phyloP scores from a whole-genome alignment of 495 filamentous ascomycete genomes.

The Clohesyomyces aquaticus region DNA sequence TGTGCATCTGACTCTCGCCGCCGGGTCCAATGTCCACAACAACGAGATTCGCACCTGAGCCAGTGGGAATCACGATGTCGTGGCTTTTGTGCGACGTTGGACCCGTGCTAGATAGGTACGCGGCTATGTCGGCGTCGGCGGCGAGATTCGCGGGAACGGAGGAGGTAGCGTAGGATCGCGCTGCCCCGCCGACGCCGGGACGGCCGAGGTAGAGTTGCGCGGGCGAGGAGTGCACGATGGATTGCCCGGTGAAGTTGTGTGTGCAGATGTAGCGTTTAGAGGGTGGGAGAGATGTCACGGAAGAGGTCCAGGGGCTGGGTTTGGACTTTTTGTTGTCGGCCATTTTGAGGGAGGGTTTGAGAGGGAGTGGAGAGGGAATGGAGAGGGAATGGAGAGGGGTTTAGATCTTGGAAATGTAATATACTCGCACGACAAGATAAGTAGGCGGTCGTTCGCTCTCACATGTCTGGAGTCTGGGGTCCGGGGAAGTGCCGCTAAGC shows the following conservation, averaged over 20 bases:
- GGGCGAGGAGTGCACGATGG: slow-evolving; percentile 30
- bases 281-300: slow-evolving; percentile 22
- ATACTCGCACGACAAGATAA: too few relatives aligned
- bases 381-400: neutral
- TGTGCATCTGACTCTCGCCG: slow-evolving; percentile 33
- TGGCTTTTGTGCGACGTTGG: slow-evolving; percentile 14
- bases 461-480: too few relatives aligned
- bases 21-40: slow-evolving; percentile 38
- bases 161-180: slow-evolving; percentile 25
- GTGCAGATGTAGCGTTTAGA: slow-evolving; percentile 38
- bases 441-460: too few relatives aligned
- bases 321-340: slow-evolving; percentile 15
- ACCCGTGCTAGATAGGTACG: slow-evolving; percentile 21
- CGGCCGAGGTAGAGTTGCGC: slow-evolving; percentile 25
- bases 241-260: slow-evolving; percentile 28
- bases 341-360: slow-evolving; percentile 12
- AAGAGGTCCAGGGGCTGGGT: slow-evolving; percentile 15
- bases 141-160: slow-evolving; percentile 28
- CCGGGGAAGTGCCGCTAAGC: too few relatives aligned
- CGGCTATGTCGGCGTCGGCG: slow-evolving; percentile 25
- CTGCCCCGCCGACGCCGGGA: slow-evolving; percentile 20
- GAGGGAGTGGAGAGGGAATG: neutral
- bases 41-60: slow-evolving; percentile 28
- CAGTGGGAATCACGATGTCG: slow-evolving; percentile 10
- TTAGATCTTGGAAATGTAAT: neutral